Conservation (phyloP, 805 yeast species). For the Candida jianshihensis region DNA sequence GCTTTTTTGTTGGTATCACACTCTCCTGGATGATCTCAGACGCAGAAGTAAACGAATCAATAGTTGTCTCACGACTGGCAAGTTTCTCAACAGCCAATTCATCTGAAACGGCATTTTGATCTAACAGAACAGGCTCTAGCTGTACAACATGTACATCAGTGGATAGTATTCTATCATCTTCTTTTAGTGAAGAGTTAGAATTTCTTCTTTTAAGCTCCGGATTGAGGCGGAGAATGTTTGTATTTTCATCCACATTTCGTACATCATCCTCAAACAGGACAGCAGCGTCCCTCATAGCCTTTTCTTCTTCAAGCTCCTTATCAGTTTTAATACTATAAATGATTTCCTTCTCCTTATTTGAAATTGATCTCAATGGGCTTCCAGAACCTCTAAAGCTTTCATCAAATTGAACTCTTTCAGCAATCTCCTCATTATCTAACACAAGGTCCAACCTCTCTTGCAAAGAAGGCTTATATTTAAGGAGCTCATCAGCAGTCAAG, state of each 20-base stretch:
- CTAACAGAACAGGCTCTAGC: conserved; percentile 8
- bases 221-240: conserved; percentile 17
- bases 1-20: conserved; percentile 2
- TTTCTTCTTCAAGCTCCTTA: conserved; percentile 19
- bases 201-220: conserved; percentile 22
- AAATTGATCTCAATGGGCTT: conserved; percentile 14
- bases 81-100: no score
- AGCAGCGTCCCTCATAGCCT: conserved; percentile 23
- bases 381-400: conserved; percentile 19
- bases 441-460: conserved; percentile 40
- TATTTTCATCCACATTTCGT: conserved; percentile 23
- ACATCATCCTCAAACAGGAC: conserved; percentile 27
- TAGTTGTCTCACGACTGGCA: conserved; percentile 14
- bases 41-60: conserved; percentile 19
- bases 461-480: conserved; percentile 24
- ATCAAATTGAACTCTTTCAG: conserved; percentile 18
- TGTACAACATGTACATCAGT: conserved; percentile 10
- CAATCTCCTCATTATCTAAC: conserved; percentile 22
- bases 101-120: conserved; percentile 6
- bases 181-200: conserved; percentile 19
- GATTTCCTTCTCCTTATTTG: conserved; percentile 19
- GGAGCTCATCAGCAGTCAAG: conserved; percentile 23
- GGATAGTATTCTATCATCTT: conserved; percentile 17
- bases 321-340: conserved; percentile 17
- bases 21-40: conserved; percentile 15